A percentile compares a stretch with the other conserved stretches of the same genome.
phyloP scores from a whole-genome alignment of 2,329 filamentous ascomycete genomes.

The Clonostachys byssicola region DNA sequence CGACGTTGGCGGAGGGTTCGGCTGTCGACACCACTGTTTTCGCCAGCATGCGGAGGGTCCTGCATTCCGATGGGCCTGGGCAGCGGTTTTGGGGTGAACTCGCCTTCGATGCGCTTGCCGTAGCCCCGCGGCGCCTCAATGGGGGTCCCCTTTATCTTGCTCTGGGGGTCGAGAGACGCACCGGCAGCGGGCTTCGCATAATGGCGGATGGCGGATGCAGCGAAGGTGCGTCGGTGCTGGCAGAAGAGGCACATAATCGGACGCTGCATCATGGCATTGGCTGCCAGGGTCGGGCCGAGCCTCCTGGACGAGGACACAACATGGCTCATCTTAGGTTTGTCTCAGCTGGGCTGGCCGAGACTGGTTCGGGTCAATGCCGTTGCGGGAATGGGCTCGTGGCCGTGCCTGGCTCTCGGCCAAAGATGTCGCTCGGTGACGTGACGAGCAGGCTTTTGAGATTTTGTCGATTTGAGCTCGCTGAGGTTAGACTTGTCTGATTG shows the following conservation, averaged over 20 bases:
- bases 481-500: no score
- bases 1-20: conserved; percentile 65
- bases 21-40: conserved; percentile 75
- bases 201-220: conserved; percentile 30
- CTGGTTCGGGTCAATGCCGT: no score
- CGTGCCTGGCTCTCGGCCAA: no score
- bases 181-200: conserved; percentile 27
- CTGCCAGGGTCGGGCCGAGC: conserved; percentile 10
- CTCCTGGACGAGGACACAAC: neutral
- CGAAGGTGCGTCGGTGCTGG: conserved; percentile 45
- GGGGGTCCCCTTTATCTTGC: conserved; percentile 35
- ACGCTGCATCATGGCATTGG: conserved; percentile 16
- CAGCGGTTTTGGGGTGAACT: conserved; percentile 56
- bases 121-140: conserved; percentile 57
- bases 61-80: conserved; percentile 78
- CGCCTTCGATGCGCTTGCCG: conserved; percentile 44
- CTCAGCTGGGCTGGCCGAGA: no score
- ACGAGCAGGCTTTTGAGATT: no score
- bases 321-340: no score
- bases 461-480: no score
- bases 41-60: conserved; percentile 66
- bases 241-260: conserved; percentile 41
- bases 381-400: no score
- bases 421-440: no score
- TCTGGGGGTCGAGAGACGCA: conserved; percentile 28